Base-by-base conservation (phyloP, 495 filamentous ascomycete genomes). In the Aspergillus kassunensis region DNA sequence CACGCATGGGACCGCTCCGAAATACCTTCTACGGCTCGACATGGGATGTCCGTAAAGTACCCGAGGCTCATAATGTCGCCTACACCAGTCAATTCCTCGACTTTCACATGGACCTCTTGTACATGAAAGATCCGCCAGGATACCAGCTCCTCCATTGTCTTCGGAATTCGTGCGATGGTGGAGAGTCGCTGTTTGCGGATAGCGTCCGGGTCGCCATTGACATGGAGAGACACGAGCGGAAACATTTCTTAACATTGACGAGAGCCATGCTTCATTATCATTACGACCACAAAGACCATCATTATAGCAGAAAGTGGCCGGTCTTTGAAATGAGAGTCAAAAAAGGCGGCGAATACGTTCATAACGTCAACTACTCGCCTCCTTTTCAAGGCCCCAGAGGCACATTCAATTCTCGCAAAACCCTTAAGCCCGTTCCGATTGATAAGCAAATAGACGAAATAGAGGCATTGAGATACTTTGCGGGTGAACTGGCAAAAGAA, bases 81-180 rank as follows among this genome's bases (percentile, higher is more conserved):
- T 96, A 97, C 70, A 96, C 91, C 4, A 81, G 73, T 62, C 72
- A 83, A 36, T 81, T 81, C 57, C 81, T 96, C 1, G 88, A 86
- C 15, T 81, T 93, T 31, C 92, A 97, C 67, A 92, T 95, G 85
- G 92, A 97, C 60, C 79, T 96, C 23, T 77, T 95, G 62, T 97
- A 97, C 73, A 86, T 92, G 74, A 70, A 77, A 12, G 80, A 87
- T 20, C 81, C 89, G 8, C 92, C 92, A 1, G 80, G 82, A 16
- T 77, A 90, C 49, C 92, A 97, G 69, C 71, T 96, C 15, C 78
- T 97, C 5, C 92, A 96, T 65, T 96, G 91, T 57, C 66, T 96
- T 18, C 73, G 84, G 53, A 91, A 91, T 61, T 81, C 79, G 1
- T 81, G 80, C 58, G 70, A 80, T 0, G 89, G 91, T 0, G 92